These are phyloP conservation scores for Monascus ruber DNA, from an alignment of 2,329 filamentous ascomycete genomes.

Conservation along the genomic window DNA sequence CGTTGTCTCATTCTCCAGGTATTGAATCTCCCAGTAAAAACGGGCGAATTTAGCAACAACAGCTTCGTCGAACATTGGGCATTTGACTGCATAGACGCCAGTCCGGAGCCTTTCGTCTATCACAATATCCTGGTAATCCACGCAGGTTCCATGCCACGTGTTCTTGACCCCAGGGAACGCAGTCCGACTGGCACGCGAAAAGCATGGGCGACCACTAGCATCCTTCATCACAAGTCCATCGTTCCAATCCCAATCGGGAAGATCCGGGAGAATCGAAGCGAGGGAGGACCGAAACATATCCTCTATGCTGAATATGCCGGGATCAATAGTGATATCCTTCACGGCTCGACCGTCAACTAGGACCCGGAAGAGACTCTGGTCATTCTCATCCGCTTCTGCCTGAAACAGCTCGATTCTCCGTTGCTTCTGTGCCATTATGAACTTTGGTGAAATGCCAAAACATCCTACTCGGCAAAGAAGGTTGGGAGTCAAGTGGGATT, in stretches of 20 bases:
- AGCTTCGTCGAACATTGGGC: too few relatives aligned
- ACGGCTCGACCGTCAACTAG: slow-evolving; percentile 10
- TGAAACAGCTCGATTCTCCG: slow-evolving; percentile 14
- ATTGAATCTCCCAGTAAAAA: too few relatives aligned
- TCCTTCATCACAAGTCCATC: slow-evolving; percentile 13
- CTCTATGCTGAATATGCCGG: slow-evolving; percentile 12
- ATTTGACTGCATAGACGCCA: too few relatives aligned
- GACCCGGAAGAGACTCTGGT: slow-evolving; percentile 18
- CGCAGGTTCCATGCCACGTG: slow-evolving; percentile 12
- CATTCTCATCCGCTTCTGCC: slow-evolving; percentile 14
- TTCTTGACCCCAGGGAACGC: slow-evolving; percentile 10
- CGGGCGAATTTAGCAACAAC: too few relatives aligned
- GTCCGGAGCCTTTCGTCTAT: slow-evolving; percentile 1
- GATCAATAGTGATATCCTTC: slow-evolving; percentile 19
- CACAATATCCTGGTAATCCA: slow-evolving; percentile 12
- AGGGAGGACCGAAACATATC: slow-evolving; percentile 20
- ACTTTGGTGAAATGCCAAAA: too few relatives aligned
- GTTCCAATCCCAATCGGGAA: slow-evolving; percentile 21
- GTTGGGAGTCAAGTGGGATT: too few relatives aligned
- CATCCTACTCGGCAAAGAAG: too few relatives aligned
- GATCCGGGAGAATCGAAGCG: slow-evolving; percentile 8
- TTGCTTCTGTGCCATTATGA: neutral
- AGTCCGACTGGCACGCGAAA: slow-evolving; percentile 7
- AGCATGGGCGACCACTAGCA: slow-evolving; percentile 8
- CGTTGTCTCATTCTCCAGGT: too few relatives aligned